These are phyloP conservation scores for Podospora tetraspora DNA, from an alignment of 495 filamentous ascomycete genomes.

Conservation along the genomic window DNA sequence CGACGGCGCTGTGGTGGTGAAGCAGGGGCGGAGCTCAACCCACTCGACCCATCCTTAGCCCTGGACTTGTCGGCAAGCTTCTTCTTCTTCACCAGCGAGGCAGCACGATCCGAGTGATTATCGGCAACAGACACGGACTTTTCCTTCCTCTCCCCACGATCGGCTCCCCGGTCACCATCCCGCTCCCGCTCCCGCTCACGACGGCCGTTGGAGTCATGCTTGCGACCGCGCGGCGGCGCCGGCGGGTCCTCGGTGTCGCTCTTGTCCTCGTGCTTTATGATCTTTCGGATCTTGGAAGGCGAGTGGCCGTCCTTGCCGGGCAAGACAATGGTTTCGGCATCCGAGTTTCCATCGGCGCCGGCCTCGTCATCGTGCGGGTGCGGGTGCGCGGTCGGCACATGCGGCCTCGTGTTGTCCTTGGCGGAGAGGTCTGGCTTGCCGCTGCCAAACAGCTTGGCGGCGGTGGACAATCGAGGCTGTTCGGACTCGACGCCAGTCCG, in stretches of 20 bases:
- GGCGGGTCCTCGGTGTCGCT: conserved; percentile 46
- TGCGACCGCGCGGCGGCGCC: conserved; percentile 30
- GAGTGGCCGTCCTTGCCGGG: conserved; percentile 66
- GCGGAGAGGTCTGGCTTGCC: conserved; percentile 22
- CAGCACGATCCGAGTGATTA: conserved; percentile 15
- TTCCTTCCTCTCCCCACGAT: conserved; percentile 28
- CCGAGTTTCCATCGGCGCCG: conserved; percentile 58
- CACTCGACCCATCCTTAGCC: conserved; percentile 46
- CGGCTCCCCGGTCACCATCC: conserved; percentile 24
- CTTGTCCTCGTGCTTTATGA: conserved; percentile 65
- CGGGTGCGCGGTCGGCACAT: conserved; percentile 13
- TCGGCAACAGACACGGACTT: conserved; percentile 21
- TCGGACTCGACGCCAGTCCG: conserved; percentile 41
- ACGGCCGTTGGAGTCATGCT: conserved; percentile 30
- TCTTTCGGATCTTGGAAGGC: conserved; percentile 62
- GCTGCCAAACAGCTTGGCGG: conserved; percentile 29
- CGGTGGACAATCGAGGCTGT: conserved; percentile 33
- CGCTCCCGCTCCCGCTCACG: conserved; percentile 12
- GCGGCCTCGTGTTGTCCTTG: conserved; percentile 23
- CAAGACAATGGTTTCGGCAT: conserved; percentile 76
- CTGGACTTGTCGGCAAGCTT: conserved; percentile 39
- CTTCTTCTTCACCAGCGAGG: conserved; percentile 44
- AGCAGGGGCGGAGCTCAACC: conserved; percentile 50
- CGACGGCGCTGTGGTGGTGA: conserved; percentile 42
- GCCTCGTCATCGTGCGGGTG: conserved; percentile 37